Percentiles rank a stretch among this genome's conserved stretches.
Evolutionary conservation across 306 rosid species (phyloP).

Genomic region (Ormosia semicastrata): DNA sequence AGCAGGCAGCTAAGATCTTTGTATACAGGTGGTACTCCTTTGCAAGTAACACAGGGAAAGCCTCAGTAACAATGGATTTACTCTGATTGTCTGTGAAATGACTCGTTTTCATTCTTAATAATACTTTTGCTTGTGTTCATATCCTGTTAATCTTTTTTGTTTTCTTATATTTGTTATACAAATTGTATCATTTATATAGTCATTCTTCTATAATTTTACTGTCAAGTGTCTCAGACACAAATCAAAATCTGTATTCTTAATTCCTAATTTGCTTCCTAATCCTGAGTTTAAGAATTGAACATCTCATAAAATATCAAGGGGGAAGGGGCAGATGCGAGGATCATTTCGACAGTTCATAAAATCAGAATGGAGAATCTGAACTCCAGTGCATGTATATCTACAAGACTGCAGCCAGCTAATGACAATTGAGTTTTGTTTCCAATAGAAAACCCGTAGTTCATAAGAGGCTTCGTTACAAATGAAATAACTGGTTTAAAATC

Average conservation of each 20-base stretch:
- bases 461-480: not conserved
- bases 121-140: constrained; percentile 3
- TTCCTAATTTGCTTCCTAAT: not conserved
- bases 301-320: not conserved
- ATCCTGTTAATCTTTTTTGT: not conserved
- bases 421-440: not conserved
- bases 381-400: not conserved
- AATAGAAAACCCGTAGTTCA: not conserved
- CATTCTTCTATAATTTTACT: constrained; percentile 6
- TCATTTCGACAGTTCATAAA: too few species aligned
- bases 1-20: constrained; percentile 81
- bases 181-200: constrained; percentile 5
- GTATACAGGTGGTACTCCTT: constrained; percentile 44
- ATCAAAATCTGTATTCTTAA: not conserved
- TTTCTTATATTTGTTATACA: not conserved
- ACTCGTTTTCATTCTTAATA: constrained; percentile 2
- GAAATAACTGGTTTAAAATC: too few species aligned
- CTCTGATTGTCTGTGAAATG: constrained; percentile 13
- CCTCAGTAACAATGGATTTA: constrained; percentile 19
- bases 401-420: not conserved
- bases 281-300: not conserved
- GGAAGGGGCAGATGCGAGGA: too few species aligned
- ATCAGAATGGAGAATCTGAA: not conserved
- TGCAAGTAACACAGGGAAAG: constrained; percentile 45
- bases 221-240: not conserved